These are phyloP conservation scores for Rauvolfia tetraphylla DNA, from an alignment of 257 asterid genomes.

Conservation along the genomic window DNA sequence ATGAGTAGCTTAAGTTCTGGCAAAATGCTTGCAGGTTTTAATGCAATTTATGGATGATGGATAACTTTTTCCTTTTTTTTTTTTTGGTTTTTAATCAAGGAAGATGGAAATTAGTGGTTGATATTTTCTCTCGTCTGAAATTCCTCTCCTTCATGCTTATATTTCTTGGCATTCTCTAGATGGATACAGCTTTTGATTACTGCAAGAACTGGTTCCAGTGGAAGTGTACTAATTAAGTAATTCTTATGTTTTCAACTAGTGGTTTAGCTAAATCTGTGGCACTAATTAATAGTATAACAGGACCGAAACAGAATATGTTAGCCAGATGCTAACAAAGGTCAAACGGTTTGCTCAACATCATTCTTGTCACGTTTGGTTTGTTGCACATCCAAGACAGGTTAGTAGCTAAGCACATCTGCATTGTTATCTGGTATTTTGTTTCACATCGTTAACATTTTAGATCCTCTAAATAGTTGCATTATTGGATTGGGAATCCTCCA, in stretches of 20 bases:
- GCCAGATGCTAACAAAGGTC: slow-evolving; percentile 91
- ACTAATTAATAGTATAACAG: slow-evolving; percentile 34
- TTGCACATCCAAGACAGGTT: slow-evolving; percentile 99
- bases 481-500: slow-evolving; percentile 86
- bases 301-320: slow-evolving; percentile 97
- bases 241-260: neutral
- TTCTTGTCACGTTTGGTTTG: slow-evolving; percentile 96
- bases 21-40: neutral
- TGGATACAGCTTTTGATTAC: neutral
- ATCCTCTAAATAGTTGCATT: slow-evolving; percentile 54
- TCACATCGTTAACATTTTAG: slow-evolving; percentile 18
- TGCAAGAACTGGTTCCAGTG: neutral
- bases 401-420: slow-evolving; percentile 5
- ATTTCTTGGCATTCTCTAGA: too few relatives aligned
- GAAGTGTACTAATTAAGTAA: neutral
- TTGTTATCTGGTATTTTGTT: neutral
- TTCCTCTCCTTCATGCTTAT: neutral
- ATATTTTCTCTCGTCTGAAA: neutral
- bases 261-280: neutral
- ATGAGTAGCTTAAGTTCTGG: neutral
- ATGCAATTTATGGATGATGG: neutral
- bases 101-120: neutral
- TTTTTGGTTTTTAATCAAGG: too few relatives aligned
- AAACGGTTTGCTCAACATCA: slow-evolving; percentile 98
- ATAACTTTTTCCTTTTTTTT: too few relatives aligned